These are phyloP conservation scores for Chlamydomonas sphaeroides DNA, from an alignment of 139 green algal genomes.

Conservation along the genomic window DNA sequence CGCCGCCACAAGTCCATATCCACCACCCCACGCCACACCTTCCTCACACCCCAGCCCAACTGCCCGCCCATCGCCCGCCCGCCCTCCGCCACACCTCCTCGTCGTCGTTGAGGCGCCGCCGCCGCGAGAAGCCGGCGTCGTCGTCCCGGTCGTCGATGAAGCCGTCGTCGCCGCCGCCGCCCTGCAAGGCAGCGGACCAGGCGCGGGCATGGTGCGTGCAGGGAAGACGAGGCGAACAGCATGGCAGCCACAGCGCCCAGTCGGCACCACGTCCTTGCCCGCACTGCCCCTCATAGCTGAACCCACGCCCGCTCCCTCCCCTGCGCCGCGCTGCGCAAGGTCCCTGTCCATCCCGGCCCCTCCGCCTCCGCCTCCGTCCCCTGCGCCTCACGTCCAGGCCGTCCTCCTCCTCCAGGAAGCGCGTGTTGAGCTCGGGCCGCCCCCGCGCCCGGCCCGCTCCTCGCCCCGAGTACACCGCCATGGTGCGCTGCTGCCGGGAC, in stretches of 20 bases:
- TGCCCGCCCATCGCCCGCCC: not conserved
- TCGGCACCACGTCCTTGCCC: no score
- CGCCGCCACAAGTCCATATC: no score
- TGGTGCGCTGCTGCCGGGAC: slow-evolving; percentile 28
- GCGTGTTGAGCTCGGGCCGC: slow-evolving; percentile 30
- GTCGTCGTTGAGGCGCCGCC: slow-evolving; percentile 17
- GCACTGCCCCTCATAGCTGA: no score
- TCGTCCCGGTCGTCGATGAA: slow-evolving; percentile 34
- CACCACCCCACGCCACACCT: no score
- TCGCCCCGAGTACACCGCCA: slow-evolving; percentile 5
- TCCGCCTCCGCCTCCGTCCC: not conserved
- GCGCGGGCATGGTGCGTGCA: no score
- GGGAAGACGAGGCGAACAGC: no score
- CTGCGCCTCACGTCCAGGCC: slow-evolving; percentile 8
- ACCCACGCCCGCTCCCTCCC: no score
- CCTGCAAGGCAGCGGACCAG: not conserved
- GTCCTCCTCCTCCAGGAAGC: slow-evolving; percentile 43
- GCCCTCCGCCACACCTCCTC: not conserved
- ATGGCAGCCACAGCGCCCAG: no score
- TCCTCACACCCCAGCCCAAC: no score
- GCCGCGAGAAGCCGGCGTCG: not conserved
- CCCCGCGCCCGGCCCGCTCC: slow-evolving; percentile 3
- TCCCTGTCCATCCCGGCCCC: no score
- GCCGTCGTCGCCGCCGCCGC: slow-evolving; percentile 15
- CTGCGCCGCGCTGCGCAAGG: no score